Base-by-base conservation (phyloP, 2,329 filamentous ascomycete genomes). In the Penicillium oxalicum region DNA sequence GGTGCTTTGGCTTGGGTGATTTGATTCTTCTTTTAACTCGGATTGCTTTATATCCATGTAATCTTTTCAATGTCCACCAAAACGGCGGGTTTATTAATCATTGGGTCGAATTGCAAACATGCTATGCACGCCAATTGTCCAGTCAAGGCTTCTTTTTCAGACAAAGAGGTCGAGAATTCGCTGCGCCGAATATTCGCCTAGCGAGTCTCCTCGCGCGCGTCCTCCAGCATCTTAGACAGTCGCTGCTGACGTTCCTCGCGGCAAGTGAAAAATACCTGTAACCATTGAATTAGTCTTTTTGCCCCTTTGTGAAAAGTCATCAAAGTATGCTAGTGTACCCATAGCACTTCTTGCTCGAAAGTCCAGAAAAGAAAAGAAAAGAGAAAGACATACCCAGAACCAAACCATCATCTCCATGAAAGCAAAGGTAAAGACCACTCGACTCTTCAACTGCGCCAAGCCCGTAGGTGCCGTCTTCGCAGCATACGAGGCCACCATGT, bases 391-490 rank as follows among this genome's bases (percentile, higher is more conserved):
- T 64, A 82, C 82, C 90, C 90, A 95, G 69, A 95, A 90, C 88
- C 90, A 95, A 52, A 80, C 79, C 57, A 88, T 76, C 66, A 88
- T 81, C 74, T 96, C 91, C 63, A 95, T 64, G 61, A 95, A 93
- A 7, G 82, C 83, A 70, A 89, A 93, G 0, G 86, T 83, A 65
- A 96, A 94, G 36, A 95, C 81, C 36, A 95, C 74, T 44, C 88
- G 81, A 65, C 94, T 95, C 73, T 91, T 89, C 60, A 95, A 69
- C 25, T 80, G 79, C 53, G 90, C 84, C 43, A 81, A 75, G 65
- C 77, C 61, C 54, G 60, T 45, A 51, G 64, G 45, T 41, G 54
- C 52, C 53, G 64, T 48, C 18, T 54, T 50, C 24, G 53, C 27
- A 27, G 54, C 48, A 44, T 58, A 61, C 32, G 50, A 54, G 8